Conservation (phyloP, 768 basidiomycete genomes). For the Suillus decipiens region DNA sequence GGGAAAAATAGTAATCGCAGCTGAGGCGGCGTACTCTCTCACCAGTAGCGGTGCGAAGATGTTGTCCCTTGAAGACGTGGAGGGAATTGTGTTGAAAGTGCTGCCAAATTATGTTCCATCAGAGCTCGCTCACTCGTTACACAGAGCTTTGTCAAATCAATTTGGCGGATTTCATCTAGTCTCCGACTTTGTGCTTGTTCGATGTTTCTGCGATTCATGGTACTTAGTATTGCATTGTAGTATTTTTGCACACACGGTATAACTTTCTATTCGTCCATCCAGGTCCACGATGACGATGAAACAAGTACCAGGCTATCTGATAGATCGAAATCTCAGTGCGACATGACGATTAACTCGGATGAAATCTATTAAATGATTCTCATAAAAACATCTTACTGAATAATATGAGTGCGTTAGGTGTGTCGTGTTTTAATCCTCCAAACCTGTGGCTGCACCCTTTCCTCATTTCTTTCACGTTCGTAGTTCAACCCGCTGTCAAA, state of each 20-base stretch:
- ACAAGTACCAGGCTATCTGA: neutral
- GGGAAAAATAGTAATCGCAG: slow-evolving; percentile 78
- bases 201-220: neutral
- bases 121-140: slow-evolving; percentile 76
- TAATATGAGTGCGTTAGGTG: too few species aligned
- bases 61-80: slow-evolving; percentile 53
- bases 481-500: too few species aligned
- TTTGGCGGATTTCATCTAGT: slow-evolving; percentile 59
- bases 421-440: slow-evolving; percentile 42
- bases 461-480: too few species aligned
- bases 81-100: slow-evolving; percentile 58
- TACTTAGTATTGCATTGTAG: neutral
- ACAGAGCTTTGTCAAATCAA: slow-evolving; percentile 73
- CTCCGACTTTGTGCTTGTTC: neutral
- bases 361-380: too few species aligned
- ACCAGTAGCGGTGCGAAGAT: slow-evolving; percentile 50
- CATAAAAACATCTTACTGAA: too few species aligned
- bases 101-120: slow-evolving; percentile 58
- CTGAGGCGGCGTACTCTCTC: slow-evolving; percentile 67
- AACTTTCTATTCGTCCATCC: neutral
- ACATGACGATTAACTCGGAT: too few species aligned
- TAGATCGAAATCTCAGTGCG: neutral
- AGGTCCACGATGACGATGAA: neutral
- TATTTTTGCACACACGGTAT: neutral
- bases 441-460: too few species aligned